Conservation (phyloP, 441 rosid genomes). For the Corymbia citriodora region DNA sequence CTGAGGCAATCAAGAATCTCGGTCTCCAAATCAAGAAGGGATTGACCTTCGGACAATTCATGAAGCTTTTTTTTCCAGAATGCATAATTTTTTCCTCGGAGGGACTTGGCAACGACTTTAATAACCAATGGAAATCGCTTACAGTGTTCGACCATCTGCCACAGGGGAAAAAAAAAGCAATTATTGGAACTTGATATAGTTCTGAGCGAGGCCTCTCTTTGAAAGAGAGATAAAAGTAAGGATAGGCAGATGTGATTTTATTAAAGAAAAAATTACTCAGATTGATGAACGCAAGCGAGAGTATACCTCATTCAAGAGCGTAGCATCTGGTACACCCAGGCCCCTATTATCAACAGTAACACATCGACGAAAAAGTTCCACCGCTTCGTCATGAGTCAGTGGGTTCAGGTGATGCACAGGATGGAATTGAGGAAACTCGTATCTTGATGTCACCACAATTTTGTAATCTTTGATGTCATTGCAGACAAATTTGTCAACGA, state of each 20-base stretch:
- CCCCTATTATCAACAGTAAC: background rate
- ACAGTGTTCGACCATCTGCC: slow-evolving; percentile 54
- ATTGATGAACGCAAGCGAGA: background rate
- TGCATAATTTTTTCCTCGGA: slow-evolving; percentile 24
- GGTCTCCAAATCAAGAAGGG: slow-evolving; percentile 12
- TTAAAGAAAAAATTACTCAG: background rate
- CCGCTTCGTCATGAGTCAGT: background rate
- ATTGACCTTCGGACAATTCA: slow-evolving; percentile 27
- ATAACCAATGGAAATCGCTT: slow-evolving; percentile 64
- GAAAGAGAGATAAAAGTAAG: background rate
- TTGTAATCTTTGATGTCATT: slow-evolving; percentile 21
- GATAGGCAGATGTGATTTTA: background rate
- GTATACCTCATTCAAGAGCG: background rate
- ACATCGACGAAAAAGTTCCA: background rate
- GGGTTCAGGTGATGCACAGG: background rate
- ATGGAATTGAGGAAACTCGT: slow-evolving; percentile 20
- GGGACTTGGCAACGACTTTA: slow-evolving; percentile 48
- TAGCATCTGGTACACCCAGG: background rate
- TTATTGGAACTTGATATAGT: background rate
- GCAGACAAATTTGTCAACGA: slow-evolving; percentile 29
- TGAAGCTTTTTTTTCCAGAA: slow-evolving; percentile 28
- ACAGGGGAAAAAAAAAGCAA: background rate
- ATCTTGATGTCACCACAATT: slow-evolving; percentile 72
- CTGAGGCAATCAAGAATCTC: slow-evolving; percentile 33
- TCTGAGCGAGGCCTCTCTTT: background rate